Percentiles rank a stretch among this genome's conserved stretches.
These are phyloP conservation scores for Penicillium cataractarum DNA, from an alignment of 495 filamentous ascomycete genomes.

Conservation along the genomic window DNA sequence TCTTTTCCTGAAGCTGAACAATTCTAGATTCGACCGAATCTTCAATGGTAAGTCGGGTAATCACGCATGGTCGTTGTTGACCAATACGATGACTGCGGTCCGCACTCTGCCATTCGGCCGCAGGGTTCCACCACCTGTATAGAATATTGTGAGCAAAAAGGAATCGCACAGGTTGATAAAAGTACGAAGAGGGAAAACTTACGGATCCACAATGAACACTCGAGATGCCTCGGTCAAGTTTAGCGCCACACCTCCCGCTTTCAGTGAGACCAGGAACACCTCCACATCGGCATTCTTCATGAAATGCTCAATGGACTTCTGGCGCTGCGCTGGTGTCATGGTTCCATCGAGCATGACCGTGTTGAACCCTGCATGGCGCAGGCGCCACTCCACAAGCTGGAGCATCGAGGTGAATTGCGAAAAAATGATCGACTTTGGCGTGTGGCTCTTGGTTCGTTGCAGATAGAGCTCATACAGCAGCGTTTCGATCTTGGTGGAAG, in stretches of 20 bases:
- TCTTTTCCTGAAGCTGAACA: constrained; percentile 95
- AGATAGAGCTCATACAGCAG: constrained; percentile 91
- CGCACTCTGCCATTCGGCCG: constrained; percentile 95
- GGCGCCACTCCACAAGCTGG: constrained; percentile 88
- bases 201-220: constrained; percentile 95
- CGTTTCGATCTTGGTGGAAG: constrained; percentile 96
- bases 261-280: constrained; percentile 91
- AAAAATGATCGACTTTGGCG: constrained; percentile 83
- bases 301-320: constrained; percentile 90
- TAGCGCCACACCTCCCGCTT: constrained; percentile 92
- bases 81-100: constrained; percentile 98
- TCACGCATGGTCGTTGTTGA: constrained; percentile 89
- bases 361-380: constrained; percentile 91
- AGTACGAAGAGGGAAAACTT: constrained; percentile 43
- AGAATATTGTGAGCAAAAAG: constrained; percentile 21
- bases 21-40: constrained; percentile 95
- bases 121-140: constrained; percentile 91
- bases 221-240: constrained; percentile 93
- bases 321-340: constrained; percentile 91
- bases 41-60: constrained; percentile 91
- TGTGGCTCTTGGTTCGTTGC: constrained; percentile 84
- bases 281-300: constrained; percentile 93
- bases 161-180: not conserved
- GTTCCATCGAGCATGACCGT: constrained; percentile 96
- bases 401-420: constrained; percentile 75